Conservation (phyloP, 352 stramenopile species). For the Phytopythium oedochilum region DNA sequence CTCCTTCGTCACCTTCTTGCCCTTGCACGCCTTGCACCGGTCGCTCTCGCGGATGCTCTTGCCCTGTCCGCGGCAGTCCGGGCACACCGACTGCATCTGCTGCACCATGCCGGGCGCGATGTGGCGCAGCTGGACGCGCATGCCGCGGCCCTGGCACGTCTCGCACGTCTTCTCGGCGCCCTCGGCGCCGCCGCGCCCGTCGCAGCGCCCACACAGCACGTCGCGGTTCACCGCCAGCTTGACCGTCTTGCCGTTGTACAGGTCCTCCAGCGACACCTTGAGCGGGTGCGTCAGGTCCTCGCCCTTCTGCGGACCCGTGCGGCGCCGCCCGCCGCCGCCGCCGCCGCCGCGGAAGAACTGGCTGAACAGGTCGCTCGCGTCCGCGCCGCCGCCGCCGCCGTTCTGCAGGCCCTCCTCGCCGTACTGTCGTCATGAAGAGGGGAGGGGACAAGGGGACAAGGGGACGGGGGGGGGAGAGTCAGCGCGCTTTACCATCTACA, state of each 20-base stretch:
- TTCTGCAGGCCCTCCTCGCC: conserved; percentile 97
- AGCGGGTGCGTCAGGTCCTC: conserved; percentile 94
- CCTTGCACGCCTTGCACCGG: conserved; percentile 91
- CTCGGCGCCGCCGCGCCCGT: conserved; percentile 89
- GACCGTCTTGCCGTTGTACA: conserved; percentile 99
- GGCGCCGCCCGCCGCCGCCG: conserved; percentile 45
- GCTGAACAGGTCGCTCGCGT: conserved; percentile 93
- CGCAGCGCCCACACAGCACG: conserved; percentile 85
- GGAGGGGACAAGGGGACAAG: too few species aligned
- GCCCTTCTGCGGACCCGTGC: conserved; percentile 91
- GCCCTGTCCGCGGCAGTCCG: conserved; percentile 92
- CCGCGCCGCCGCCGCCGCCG: conserved; percentile 58
- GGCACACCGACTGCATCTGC: conserved; percentile 95
- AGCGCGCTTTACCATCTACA: too few species aligned
- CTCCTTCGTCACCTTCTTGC: conserved; percentile 95
- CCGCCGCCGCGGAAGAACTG: conserved; percentile 95
- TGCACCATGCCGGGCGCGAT: conserved; percentile 98
- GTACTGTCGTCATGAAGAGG: conserved; percentile 77
- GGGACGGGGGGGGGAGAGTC: too few species aligned
- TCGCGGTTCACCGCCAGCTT: conserved; percentile 97
- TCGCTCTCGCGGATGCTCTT: conserved; percentile 93
- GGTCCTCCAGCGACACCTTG: conserved; percentile 97
- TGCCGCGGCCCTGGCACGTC: conserved; percentile 94
- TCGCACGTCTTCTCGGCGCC: conserved; percentile 92
- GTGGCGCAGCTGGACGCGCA: conserved; percentile 94